A percentile compares a stretch with the other conserved stretches of the same genome.
phyloP scores from a whole-genome alignment of 495 filamentous ascomycete species.

The Podospora pseudopauciseta region DNA sequence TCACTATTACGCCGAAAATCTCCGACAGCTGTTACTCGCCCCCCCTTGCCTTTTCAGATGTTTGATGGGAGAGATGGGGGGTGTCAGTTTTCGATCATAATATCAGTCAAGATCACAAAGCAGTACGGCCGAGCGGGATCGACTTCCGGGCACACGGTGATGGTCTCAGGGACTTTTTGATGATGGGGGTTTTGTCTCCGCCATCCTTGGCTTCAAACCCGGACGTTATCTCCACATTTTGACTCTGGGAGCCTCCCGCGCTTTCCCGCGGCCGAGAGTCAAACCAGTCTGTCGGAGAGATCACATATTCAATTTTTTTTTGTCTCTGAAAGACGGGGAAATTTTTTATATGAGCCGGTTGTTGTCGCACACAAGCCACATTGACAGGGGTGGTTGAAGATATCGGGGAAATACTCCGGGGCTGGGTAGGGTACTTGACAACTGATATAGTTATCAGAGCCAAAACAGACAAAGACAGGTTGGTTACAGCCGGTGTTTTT shows the following conservation, averaged over 20 bases:
- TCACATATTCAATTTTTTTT: background rate
- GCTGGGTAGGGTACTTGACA: background rate
- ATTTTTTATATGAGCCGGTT: background rate
- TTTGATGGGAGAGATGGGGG: background rate
- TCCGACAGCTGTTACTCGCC: background rate
- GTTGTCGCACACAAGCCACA: background rate
- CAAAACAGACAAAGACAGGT: background rate
- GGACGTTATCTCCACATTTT: background rate
- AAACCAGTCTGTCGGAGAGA: background rate
- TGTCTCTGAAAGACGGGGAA: background rate
- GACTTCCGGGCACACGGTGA: background rate
- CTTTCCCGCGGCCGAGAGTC: background rate
- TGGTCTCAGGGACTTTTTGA: background rate
- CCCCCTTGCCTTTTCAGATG: background rate
- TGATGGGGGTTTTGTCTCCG: background rate
- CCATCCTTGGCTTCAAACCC: background rate
- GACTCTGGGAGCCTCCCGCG: background rate
- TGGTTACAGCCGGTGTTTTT: background rate
- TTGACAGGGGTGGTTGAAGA: background rate
- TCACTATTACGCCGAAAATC: background rate
- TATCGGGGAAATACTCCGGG: background rate
- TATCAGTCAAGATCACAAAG: background rate
- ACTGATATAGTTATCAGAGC: background rate
- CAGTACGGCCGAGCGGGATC: background rate
- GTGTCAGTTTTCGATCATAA: background rate